phyloP scores from a whole-genome alignment of 768 basidiomycete genomes.

The Postia placenta region DNA sequence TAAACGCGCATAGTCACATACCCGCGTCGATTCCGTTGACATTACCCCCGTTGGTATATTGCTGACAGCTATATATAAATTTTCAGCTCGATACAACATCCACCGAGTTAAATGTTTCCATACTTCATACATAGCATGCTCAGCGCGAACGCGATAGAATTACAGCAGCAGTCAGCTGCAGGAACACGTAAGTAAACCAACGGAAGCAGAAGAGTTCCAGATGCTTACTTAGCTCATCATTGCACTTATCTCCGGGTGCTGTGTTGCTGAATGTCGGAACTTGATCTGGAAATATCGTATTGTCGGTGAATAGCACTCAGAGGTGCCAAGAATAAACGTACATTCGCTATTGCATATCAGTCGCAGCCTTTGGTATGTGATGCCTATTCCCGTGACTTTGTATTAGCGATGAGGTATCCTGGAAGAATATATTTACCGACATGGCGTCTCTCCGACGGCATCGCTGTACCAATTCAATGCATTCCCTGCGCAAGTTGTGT shows the following conservation, averaged over 20 bases:
- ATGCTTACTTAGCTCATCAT: not conserved
- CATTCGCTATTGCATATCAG: slow-evolving; percentile 14
- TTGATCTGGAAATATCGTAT: not conserved
- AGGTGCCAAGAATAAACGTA: slow-evolving; percentile 2
- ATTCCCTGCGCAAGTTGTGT: slow-evolving; percentile 12
- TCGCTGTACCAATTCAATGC: slow-evolving; percentile 15
- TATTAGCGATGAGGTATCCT: not conserved
- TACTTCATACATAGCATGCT: slow-evolving; percentile 11
- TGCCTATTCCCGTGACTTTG: not conserved
- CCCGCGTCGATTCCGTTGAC: slow-evolving; percentile 6
- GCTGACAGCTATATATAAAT: not conserved
- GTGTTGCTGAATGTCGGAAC: not conserved
- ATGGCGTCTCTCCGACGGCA: slow-evolving; percentile 15
- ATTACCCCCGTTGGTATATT: not conserved
- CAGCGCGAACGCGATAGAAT: slow-evolving; percentile 8
- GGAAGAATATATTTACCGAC: not conserved
- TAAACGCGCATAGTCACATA: not conserved
- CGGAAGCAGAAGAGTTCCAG: not conserved
- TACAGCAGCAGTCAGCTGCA: slow-evolving; percentile 9
- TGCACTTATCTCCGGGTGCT: not conserved
- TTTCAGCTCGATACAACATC: not conserved
- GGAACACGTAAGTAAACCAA: not conserved
- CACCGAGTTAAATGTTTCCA: not conserved
- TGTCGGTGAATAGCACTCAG: not conserved
- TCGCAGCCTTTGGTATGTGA: slow-evolving; percentile 11